Evolutionary conservation across 139 green algal genomes (phyloP).

Genomic region (Volvox africanus): DNA sequence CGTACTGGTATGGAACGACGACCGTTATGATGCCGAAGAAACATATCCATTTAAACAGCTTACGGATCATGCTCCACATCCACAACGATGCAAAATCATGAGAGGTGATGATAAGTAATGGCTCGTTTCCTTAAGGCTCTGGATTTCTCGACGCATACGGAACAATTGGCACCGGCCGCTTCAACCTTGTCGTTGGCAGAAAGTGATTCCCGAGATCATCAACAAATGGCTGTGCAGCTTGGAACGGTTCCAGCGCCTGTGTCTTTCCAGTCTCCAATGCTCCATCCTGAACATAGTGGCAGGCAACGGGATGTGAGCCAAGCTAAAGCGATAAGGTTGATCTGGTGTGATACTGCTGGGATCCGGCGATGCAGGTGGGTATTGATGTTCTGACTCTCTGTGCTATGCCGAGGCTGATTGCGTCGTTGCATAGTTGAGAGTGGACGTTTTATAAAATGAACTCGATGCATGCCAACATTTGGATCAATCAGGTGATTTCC

Average conservation of each 20-base stretch:
- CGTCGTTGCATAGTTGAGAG: not conserved
- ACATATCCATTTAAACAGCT: too few species aligned
- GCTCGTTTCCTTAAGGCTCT: not conserved
- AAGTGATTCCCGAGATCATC: not conserved
- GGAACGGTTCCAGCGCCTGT: not conserved
- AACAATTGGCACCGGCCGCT: not conserved
- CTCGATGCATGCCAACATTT: not conserved
- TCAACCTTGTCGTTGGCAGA: not conserved
- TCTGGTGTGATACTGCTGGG: conserved; percentile 36
- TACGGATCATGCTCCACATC: too few species aligned
- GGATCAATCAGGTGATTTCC: not conserved
- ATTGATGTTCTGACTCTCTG: not conserved
- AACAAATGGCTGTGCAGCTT: not conserved
- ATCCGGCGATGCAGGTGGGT: conserved; percentile 37
- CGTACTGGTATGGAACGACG: too few species aligned
- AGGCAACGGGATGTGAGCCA: not conserved
- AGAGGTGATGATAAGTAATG: not conserved
- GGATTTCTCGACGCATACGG: not conserved
- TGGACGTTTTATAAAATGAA: too few species aligned
- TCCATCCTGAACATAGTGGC: too few species aligned
- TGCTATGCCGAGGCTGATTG: too few species aligned
- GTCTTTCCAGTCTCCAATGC: not conserved
- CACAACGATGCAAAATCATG: too few species aligned
- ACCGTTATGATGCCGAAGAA: too few species aligned
- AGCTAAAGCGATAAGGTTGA: conserved; percentile 24